Conservation (phyloP, 441 rosid genomes). For the Mallotus repandus region DNA sequence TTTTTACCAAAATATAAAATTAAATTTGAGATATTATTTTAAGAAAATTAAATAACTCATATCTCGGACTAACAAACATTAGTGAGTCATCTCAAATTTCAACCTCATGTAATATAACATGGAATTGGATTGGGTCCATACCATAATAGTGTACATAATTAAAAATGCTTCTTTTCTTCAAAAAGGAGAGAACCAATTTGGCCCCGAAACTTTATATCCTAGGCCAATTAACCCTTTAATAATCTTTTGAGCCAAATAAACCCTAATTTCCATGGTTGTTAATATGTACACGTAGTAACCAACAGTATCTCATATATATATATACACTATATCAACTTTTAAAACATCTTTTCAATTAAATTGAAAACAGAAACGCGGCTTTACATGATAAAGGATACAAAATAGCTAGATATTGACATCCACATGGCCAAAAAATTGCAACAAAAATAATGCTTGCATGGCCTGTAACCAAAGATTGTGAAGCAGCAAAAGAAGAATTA, state of each 20-base stretch:
- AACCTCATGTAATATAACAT: background rate
- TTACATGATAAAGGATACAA: slow-evolving; percentile 17
- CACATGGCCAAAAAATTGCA: background rate
- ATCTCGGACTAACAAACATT: no score
- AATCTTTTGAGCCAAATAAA: no score
- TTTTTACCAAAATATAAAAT: no score
- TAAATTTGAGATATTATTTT: no score
- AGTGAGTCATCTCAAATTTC: no score
- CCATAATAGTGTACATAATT: background rate
- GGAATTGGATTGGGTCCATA: background rate
- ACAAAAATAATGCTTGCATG: slow-evolving; percentile 15
- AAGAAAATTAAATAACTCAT: no score
- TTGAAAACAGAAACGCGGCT: slow-evolving; percentile 18
- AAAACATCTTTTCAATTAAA: slow-evolving; percentile 1
- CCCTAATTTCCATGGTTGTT: no score
- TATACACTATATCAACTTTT: background rate
- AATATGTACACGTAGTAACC: no score
- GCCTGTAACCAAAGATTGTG: slow-evolving; percentile 17
- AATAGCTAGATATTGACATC: slow-evolving; percentile 8
- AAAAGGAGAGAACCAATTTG: no score
- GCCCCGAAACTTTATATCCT: no score
- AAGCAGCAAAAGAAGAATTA: no score
- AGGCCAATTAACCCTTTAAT: no score
- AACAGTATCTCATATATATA: background rate
- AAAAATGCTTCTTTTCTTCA: background rate